Conservation (phyloP, 2,329 filamentous ascomycete genomes). For the Sporothrix curviconia region DNA sequence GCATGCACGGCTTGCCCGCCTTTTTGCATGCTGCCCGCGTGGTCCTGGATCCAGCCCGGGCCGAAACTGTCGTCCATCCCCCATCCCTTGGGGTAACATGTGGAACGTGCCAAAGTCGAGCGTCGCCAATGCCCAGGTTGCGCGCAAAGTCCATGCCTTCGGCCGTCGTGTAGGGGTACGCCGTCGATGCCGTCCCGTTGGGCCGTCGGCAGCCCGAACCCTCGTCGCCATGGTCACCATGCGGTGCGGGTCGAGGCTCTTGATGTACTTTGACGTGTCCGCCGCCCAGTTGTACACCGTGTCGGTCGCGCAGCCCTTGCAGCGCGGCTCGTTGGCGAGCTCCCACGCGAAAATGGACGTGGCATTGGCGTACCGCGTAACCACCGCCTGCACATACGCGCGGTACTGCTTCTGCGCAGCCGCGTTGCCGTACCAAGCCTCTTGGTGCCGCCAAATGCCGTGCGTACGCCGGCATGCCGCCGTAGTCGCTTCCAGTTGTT, state of each 20-base stretch:
- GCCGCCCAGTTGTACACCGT: slow-evolving; percentile 55
- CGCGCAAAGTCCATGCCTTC: slow-evolving; percentile 45
- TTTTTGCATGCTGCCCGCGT: slow-evolving; percentile 33
- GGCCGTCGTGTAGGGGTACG: slow-evolving; percentile 32
- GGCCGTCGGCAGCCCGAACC: slow-evolving; percentile 27
- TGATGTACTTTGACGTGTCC: slow-evolving; percentile 52
- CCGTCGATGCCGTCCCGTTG: not conserved
- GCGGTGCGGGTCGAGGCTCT: slow-evolving; percentile 52
- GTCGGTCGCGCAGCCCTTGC: slow-evolving; percentile 50
- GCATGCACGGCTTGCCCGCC: slow-evolving; percentile 34
- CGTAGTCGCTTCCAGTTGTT: slow-evolving; percentile 67
- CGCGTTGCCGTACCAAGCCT: slow-evolving; percentile 47
- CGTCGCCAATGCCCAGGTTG: slow-evolving; percentile 42
- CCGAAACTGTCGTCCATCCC: slow-evolving; percentile 30
- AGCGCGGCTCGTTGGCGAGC: slow-evolving; percentile 51
- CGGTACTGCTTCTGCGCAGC: slow-evolving; percentile 45
- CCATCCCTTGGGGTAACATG: slow-evolving; percentile 30
- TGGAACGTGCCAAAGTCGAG: slow-evolving; percentile 45
- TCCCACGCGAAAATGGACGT: slow-evolving; percentile 47
- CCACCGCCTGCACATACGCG: slow-evolving; percentile 39
- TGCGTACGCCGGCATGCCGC: slow-evolving; percentile 53
- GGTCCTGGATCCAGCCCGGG: slow-evolving; percentile 31
- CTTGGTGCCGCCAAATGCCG: slow-evolving; percentile 47
- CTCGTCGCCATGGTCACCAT: slow-evolving; percentile 57
- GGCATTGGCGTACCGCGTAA: slow-evolving; percentile 39